phyloP scores from a whole-genome alignment of 192 early-diverging fungal genomes.

The Coemansia sp. region DNA sequence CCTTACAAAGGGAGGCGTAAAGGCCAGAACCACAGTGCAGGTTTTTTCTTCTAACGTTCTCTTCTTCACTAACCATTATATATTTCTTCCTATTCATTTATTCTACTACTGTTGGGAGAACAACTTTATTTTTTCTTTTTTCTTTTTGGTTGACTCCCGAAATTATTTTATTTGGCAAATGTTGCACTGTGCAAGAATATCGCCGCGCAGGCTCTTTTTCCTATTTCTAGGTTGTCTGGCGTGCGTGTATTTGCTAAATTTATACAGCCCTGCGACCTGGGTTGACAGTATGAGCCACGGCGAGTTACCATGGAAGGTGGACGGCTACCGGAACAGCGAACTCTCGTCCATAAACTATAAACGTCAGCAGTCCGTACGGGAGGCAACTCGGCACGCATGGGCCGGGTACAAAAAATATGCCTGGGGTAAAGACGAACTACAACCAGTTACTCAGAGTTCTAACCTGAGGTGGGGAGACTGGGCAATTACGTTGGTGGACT shows the following conservation, averaged over 20 bases:
- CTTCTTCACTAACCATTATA: not conserved
- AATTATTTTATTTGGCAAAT: not conserved
- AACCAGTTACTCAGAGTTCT: constrained; percentile 30
- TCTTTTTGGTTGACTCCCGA: too few species aligned
- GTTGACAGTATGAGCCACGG: constrained; percentile 23
- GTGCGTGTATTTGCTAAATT: constrained; percentile 27
- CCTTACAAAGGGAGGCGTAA: too few species aligned
- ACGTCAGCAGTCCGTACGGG: constrained; percentile 44
- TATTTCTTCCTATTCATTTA: not conserved
- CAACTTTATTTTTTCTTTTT: not conserved
- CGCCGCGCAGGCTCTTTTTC: constrained; percentile 36
- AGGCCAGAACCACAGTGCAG: too few species aligned
- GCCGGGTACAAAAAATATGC: constrained; percentile 42
- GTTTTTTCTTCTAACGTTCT: too few species aligned
- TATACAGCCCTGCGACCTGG: not conserved
- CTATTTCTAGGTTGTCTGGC: constrained; percentile 11
- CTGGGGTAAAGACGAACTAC: constrained; percentile 55
- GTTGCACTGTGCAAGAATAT: constrained; percentile 15
- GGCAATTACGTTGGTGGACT: constrained; percentile 84
- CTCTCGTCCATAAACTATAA: constrained; percentile 17
- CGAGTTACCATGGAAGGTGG: constrained; percentile 9
- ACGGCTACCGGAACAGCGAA: constrained; percentile 10
- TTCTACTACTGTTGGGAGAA: not conserved
- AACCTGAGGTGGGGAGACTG: constrained; percentile 64
- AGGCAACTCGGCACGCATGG: constrained; percentile 56